phyloP scores from a whole-genome alignment of 352 stramenopile species.

The Pythium vanterpoolii region DNA sequence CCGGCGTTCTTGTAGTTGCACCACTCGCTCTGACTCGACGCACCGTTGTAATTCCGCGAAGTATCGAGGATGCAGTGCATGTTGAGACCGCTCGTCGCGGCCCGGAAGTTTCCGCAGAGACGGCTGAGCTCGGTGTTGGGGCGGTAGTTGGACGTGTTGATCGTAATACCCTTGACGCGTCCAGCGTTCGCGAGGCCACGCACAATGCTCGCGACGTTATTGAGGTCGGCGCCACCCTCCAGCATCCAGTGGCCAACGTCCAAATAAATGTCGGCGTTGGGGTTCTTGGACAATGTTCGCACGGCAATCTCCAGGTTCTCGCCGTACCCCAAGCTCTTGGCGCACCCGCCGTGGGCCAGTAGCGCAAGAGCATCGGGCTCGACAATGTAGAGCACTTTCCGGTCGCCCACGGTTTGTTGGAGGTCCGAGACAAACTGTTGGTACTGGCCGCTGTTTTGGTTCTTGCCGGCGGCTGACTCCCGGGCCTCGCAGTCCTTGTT shows the following conservation, averaged over 20 bases:
- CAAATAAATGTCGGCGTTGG: slow-evolving; percentile 59
- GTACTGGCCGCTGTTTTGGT: slow-evolving; percentile 44
- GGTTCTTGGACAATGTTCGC: slow-evolving; percentile 37
- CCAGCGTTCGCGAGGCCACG: slow-evolving; percentile 33
- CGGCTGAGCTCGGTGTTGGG: slow-evolving; percentile 41
- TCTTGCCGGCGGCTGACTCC: slow-evolving; percentile 35
- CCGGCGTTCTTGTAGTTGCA: slow-evolving; percentile 62
- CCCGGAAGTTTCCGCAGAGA: slow-evolving; percentile 53
- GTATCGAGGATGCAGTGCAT: slow-evolving; percentile 63
- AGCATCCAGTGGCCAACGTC: slow-evolving; percentile 64
- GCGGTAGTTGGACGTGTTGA: slow-evolving; percentile 80
- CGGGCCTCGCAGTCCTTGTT: slow-evolving; percentile 65
- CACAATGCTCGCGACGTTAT: slow-evolving; percentile 35
- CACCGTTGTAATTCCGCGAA: slow-evolving; percentile 53
- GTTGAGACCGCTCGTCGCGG: slow-evolving; percentile 33
- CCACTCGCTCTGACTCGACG: slow-evolving; percentile 44
- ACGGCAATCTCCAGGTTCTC: slow-evolving; percentile 46
- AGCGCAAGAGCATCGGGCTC: slow-evolving; percentile 60
- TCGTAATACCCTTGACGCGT: slow-evolving; percentile 49
- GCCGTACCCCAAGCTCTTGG: slow-evolving; percentile 34
- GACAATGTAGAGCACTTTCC: slow-evolving; percentile 66
- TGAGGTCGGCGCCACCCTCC: slow-evolving; percentile 10
- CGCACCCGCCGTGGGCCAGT: slow-evolving; percentile 45
- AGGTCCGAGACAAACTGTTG: slow-evolving; percentile 42
- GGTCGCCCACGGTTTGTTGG: slow-evolving; percentile 35